These are phyloP conservation scores for Quercus lobata DNA, from an alignment of 331 rosid species.

Conservation along the genomic window DNA sequence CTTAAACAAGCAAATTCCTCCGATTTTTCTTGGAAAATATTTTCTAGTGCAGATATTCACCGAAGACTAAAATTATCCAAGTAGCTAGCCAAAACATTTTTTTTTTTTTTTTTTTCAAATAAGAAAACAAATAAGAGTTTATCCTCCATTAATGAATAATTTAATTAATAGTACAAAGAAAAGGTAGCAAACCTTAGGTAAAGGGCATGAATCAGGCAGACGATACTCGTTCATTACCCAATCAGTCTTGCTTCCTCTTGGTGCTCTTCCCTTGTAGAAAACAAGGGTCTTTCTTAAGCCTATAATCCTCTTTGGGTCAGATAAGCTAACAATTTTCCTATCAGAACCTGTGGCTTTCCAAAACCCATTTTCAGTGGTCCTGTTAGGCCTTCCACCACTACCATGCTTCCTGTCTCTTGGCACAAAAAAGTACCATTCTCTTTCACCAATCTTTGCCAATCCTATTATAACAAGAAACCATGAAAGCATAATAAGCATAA, in stretches of 20 bases:
- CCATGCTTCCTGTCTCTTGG: slow-evolving; percentile 93
- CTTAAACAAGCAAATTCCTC: not conserved
- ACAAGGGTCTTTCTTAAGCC: slow-evolving; percentile 91
- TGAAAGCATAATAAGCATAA: not conserved
- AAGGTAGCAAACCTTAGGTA: slow-evolving; percentile 52
- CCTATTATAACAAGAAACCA: slow-evolving; percentile 25
- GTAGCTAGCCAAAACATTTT: not conserved
- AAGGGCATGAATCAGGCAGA: slow-evolving; percentile 55
- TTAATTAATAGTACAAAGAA: too few relatives aligned
- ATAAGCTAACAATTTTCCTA: slow-evolving; percentile 60
- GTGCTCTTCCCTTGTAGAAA: slow-evolving; percentile 87
- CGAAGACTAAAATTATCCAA: too few relatives aligned
- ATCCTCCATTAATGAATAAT: too few relatives aligned
- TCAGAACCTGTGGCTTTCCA: slow-evolving; percentile 99
- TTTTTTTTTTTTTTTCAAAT: too few relatives aligned
- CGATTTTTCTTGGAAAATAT: not conserved
- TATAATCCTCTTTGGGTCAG: slow-evolving; percentile 66
- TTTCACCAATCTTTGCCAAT: slow-evolving; percentile 83
- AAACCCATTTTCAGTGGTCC: slow-evolving; percentile 86
- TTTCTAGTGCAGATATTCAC: not conserved
- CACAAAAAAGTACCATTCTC: slow-evolving; percentile 98
- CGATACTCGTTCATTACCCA: slow-evolving; percentile 99
- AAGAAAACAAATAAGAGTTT: too few relatives aligned
- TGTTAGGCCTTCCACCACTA: slow-evolving; percentile 86
- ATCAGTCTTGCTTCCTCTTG: slow-evolving; percentile 81